These are phyloP conservation scores for Oryza coarctata DNA, from an alignment of 176 grass and related monocot genomes.

Conservation along the genomic window DNA sequence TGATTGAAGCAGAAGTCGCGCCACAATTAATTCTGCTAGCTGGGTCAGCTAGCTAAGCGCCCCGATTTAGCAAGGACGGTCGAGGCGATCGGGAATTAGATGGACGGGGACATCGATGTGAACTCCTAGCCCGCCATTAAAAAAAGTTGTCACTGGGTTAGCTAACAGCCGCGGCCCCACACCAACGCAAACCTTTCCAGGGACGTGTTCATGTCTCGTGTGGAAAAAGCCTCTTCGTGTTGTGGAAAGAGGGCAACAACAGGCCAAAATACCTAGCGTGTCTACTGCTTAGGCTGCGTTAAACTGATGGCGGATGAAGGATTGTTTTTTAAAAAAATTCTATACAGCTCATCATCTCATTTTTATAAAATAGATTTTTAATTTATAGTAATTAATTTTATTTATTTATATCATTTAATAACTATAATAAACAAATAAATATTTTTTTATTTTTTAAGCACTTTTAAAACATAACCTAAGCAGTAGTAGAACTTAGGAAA, in stretches of 20 bases:
- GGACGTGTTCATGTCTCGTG: slow-evolving; percentile 30
- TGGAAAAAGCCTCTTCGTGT: slow-evolving; percentile 37
- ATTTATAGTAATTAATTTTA: no score
- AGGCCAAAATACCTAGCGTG: slow-evolving; percentile 20
- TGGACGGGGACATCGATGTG: background rate
- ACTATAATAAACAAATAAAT: no score
- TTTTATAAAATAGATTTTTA: no score
- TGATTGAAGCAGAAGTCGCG: background rate
- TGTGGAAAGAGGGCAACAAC: slow-evolving; percentile 27
- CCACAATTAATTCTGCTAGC: slow-evolving; percentile 16
- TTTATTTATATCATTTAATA: no score
- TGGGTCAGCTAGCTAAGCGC: background rate
- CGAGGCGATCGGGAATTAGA: background rate
- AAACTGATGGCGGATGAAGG: no score
- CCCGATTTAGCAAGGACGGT: slow-evolving; percentile 34
- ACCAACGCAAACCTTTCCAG: background rate
- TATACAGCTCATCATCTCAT: no score
- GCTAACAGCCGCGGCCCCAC: slow-evolving; percentile 23
- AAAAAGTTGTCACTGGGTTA: slow-evolving; percentile 37
- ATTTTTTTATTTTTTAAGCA: no score
- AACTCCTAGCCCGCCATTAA: slow-evolving; percentile 19
- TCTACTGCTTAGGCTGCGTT: no score
- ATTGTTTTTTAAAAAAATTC: no score
- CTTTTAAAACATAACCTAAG: no score
- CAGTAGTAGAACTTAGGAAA: slow-evolving; percentile 36